Conservation (phyloP, 2,329 filamentous ascomycete genomes). For the Dactylellina drechsleri region DNA sequence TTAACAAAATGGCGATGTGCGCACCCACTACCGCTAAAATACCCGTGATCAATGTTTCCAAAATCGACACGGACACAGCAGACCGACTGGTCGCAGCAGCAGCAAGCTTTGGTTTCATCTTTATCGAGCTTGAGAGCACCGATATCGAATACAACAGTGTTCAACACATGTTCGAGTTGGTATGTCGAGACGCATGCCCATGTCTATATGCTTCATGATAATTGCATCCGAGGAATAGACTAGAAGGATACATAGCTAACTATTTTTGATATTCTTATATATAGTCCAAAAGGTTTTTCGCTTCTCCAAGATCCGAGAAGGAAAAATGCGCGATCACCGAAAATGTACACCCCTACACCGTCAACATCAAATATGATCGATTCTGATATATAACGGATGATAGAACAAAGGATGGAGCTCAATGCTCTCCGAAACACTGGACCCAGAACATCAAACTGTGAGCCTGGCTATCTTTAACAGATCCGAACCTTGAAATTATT, state of each 20-base stretch:
- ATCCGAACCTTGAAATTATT: not conserved
- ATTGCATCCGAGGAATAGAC: not conserved
- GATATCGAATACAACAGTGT: conserved; percentile 75
- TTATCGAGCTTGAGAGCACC: conserved; percentile 78
- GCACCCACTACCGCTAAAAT: conserved; percentile 64
- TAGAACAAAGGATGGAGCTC: conserved; percentile 88
- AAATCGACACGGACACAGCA: conserved; percentile 69
- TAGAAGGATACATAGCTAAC: not conserved
- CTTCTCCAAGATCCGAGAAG: conserved; percentile 76
- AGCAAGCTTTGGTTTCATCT: conserved; percentile 85
- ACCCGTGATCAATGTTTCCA: conserved; percentile 83
- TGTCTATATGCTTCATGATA: no score
- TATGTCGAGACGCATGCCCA: no score
- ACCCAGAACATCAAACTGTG: conserved; percentile 83
- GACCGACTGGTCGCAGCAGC: conserved; percentile 81
- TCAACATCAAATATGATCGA: not conserved
- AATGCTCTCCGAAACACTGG: conserved; percentile 87
- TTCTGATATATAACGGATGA: not conserved
- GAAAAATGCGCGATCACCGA: conserved; percentile 77
- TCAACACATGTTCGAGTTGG: conserved; percentile 77
- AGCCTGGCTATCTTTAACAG: conserved; percentile 55
- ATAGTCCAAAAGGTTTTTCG: conserved; percentile 78
- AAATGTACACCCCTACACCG: conserved; percentile 61
- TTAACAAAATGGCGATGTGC: conserved; percentile 25
- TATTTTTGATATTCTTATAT: not conserved